Evolutionary conservation across 768 basidiomycete genomes (phyloP), one percentile per base, ranked within the genome.

Genomic region (Collybia sp.): DNA sequence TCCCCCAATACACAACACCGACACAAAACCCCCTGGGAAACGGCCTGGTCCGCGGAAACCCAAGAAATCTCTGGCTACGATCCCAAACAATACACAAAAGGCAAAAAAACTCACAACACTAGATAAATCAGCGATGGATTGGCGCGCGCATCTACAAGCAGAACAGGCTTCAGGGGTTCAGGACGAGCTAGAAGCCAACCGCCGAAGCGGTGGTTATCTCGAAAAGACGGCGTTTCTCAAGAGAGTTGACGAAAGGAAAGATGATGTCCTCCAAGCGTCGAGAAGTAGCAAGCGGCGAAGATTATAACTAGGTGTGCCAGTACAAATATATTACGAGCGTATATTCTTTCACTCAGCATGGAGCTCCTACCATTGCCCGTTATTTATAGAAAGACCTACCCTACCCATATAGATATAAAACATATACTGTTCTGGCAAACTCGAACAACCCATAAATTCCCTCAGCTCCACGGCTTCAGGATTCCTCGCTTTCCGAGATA

Each of bases 101-200:
- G 69, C 81, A 1, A 88, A 85, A 60, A 92, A 87, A 63, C 71
- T 93, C 6, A 82, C 85, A 17, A 92, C 88, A 18, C 71, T 93
- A 12, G 88, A 91, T 51, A 93, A 92, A 61, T 89, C 87, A 0
- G 80, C 85, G 11, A 80, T 93, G 77, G 91, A 93, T 58, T 93
- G 91, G 91, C 73, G 74, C 20, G 63, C 78, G 0, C 88, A 92
- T 53, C 63, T 89, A 12, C 62, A 72, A 15, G 50, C 72, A 0
- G 64, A 74, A 42, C 55, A 62, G 18, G 56, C 60, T 15, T 46
- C 69, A 0, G 75, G 69, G 2, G 57, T 83, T 8, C 75, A 79
- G 49, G 83, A 89, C 53, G 85, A 88, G 50, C 71, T 93, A n/a
- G 79, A 85, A 41, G 78, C 79, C 2, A 84, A 90, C 48, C 70